phyloP scores from a whole-genome alignment of 1,139 yeast genomes.

The Candida labiduridarum region DNA sequence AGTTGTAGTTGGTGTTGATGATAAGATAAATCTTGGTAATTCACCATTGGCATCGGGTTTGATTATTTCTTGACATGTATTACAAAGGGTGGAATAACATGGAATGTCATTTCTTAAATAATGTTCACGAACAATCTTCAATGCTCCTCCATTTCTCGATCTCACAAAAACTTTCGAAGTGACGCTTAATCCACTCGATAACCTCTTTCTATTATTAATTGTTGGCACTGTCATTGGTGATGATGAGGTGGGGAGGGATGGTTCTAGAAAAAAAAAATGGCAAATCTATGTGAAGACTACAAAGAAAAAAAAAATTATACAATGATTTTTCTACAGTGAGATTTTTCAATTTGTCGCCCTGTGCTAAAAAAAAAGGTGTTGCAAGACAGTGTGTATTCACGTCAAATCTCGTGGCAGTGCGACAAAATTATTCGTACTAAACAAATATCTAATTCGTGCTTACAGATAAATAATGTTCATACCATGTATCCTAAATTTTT shows the following conservation, averaged over 20 bases:
- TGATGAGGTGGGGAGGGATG: not conserved
- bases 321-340: too few relatives aligned
- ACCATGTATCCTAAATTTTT: too few relatives aligned
- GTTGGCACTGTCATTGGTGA: slow-evolving; percentile 9
- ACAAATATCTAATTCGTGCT: too few relatives aligned
- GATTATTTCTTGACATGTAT: slow-evolving; percentile 57
- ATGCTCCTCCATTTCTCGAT: slow-evolving; percentile 86
- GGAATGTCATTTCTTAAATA: slow-evolving; percentile 91
- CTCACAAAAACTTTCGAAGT: slow-evolving; percentile 92
- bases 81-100: slow-evolving; percentile 77
- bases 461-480: too few relatives aligned
- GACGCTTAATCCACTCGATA: slow-evolving; percentile 63
- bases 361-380: too few relatives aligned
- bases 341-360: too few relatives aligned
- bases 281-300: not conserved
- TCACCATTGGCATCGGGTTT: slow-evolving; percentile 59
- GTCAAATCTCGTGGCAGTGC: too few relatives aligned
- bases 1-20: slow-evolving; percentile 50
- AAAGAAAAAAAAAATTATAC: too few relatives aligned
- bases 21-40: slow-evolving; percentile 51
- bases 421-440: too few relatives aligned
- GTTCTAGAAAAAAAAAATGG: not conserved
- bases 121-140: slow-evolving; percentile 91
- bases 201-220: slow-evolving; percentile 39
- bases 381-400: too few relatives aligned